A percentile compares a stretch with the other conserved stretches of the same genome.
phyloP scores from a whole-genome alignment of 495 filamentous ascomycete species.

The Rhizodiscina lignyota region DNA sequence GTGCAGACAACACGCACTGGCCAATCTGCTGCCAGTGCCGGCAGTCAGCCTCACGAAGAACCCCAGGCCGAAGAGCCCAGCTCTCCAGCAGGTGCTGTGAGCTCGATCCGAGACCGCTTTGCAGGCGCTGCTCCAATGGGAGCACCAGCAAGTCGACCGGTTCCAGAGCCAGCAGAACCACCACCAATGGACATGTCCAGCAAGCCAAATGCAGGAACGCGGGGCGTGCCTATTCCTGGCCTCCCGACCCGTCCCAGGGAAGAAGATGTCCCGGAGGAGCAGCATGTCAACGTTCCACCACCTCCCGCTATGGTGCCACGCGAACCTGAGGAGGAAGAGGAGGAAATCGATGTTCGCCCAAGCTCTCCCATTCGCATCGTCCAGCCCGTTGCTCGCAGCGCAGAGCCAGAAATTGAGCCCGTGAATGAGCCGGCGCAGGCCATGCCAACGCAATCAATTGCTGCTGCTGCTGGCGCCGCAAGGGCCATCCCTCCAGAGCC shows the following conservation, averaged over 20 bases:
- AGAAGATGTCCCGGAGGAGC: conserved; percentile 32
- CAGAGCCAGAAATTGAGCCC: conserved; percentile 27
- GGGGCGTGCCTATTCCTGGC: conserved; percentile 58
- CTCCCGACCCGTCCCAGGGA: conserved; percentile 45
- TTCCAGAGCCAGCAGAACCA: conserved; percentile 33
- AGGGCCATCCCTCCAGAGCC: conserved; percentile 44
- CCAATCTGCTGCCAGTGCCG: conserved; percentile 38
- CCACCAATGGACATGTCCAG: conserved; percentile 44
- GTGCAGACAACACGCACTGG: conserved; percentile 58
- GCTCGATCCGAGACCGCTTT: conserved; percentile 62
- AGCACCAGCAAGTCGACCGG: conserved; percentile 28
- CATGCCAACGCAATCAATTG: conserved; percentile 40
- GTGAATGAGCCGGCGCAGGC: conserved; percentile 22
- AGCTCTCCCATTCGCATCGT: conserved; percentile 71
- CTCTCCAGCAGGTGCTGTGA: conserved; percentile 41
- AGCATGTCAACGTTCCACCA: conserved; percentile 27
- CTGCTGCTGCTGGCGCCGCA: conserved; percentile 42
- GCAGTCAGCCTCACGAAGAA: conserved; percentile 36
- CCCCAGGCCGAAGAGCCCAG: conserved; percentile 30
- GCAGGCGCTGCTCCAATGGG: conserved; percentile 52
- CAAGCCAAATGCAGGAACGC: conserved; percentile 37
- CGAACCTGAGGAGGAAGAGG: conserved; percentile 28
- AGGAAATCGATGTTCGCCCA: conserved; percentile 24
- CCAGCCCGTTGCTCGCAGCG: conserved; percentile 59
- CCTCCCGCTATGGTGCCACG: conserved; percentile 42